phyloP scores from a whole-genome alignment of 306 rosid species.

The Acacia acuminata region DNA sequence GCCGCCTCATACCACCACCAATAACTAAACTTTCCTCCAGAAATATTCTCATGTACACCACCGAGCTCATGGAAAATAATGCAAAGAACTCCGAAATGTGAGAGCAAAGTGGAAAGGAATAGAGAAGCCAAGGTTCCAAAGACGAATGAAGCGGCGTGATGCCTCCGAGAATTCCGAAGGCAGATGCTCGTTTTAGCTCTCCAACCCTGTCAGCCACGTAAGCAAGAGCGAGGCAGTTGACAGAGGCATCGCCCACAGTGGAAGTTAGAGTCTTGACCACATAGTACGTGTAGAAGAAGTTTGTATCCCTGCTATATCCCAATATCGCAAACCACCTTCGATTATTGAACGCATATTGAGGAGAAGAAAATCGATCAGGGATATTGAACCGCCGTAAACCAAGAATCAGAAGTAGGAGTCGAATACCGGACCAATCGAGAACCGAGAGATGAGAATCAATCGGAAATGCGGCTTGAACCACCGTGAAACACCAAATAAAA shows the following conservation, averaged over 20 bases:
- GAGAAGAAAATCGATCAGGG: too few relatives aligned
- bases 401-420: too few relatives aligned
- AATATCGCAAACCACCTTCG: too few relatives aligned
- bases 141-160: conserved; percentile 61
- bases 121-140: conserved; percentile 78
- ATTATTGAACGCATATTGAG: too few relatives aligned
- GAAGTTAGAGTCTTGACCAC: conserved; percentile 58
- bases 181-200: conserved; percentile 54
- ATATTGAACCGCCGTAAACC: too few relatives aligned
- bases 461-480: too few relatives aligned
- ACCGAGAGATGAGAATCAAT: too few relatives aligned
- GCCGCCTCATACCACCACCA: conserved; percentile 44
- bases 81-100: conserved; percentile 76
- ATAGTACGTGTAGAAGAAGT: conserved; percentile 67
- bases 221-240: conserved; percentile 73
- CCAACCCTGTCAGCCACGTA: conserved; percentile 77
- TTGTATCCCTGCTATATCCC: conserved; percentile 61
- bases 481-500: too few relatives aligned
- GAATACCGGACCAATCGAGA: too few relatives aligned
- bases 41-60: conserved; percentile 81
- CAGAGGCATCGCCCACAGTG: conserved; percentile 63
- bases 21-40: conserved; percentile 60
- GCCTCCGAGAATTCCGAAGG: conserved; percentile 79
- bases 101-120: conserved; percentile 60
- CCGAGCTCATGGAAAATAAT: conserved; percentile 53